These are phyloP conservation scores for Tetrapisispora iriomotensis DNA, from an alignment of 805 yeast species.

Conservation along the genomic window DNA sequence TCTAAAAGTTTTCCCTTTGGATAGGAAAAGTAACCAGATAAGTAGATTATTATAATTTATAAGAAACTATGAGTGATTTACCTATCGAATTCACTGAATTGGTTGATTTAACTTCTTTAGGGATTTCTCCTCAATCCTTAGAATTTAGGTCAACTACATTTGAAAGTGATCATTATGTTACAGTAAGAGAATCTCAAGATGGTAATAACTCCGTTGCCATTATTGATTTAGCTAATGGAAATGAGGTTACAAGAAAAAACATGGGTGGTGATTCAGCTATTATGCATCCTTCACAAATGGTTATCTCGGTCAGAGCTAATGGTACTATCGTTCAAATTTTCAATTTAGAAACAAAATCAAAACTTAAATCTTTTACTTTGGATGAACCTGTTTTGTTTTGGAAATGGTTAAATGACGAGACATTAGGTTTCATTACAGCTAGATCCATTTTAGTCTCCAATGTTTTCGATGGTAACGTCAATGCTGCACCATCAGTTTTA, in stretches of 20 bases:
- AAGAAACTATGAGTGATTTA: conserved; percentile 42
- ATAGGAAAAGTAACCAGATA: not conserved
- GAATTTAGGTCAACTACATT: conserved; percentile 91
- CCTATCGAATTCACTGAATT: conserved; percentile 97
- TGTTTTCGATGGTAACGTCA: conserved; percentile 68
- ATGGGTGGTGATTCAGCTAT: conserved; percentile 98
- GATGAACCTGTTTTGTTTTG: conserved; percentile 87
- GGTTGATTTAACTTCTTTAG: conserved; percentile 76
- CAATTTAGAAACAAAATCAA: conserved; percentile 76
- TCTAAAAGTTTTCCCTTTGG: too few relatives aligned
- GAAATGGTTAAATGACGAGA: conserved; percentile 76
- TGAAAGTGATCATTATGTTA: conserved; percentile 85
- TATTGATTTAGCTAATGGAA: conserved; percentile 70
- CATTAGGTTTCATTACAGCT: conserved; percentile 78
- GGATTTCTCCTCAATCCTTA: conserved; percentile 74
- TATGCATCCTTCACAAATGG: conserved; percentile 84
- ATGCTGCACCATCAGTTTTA: conserved; percentile 67
- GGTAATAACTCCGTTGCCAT: conserved; percentile 89
- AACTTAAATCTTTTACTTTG: conserved; percentile 79
- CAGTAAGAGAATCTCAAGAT: conserved; percentile 54
- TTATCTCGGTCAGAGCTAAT: conserved; percentile 88
- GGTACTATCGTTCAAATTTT: conserved; percentile 94
- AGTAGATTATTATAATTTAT: not conserved
- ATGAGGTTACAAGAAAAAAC: conserved; percentile 74
- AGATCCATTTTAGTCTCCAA: conserved; percentile 71